Percentiles rank a stretch among this genome's conserved stretches.
phyloP scores from a whole-genome alignment of 2,329 filamentous ascomycete genomes.

The Xylariaceae sp. region DNA sequence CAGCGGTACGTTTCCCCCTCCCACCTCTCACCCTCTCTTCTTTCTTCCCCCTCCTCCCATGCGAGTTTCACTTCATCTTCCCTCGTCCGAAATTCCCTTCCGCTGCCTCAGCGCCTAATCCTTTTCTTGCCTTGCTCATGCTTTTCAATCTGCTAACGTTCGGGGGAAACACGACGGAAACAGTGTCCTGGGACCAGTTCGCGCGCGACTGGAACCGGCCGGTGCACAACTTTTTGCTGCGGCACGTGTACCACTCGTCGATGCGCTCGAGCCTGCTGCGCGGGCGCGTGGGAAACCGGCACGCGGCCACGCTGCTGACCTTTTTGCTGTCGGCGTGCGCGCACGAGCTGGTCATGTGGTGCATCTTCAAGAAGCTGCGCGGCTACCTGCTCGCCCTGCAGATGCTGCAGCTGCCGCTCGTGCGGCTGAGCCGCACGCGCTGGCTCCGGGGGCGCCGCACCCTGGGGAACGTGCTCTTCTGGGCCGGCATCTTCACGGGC shows the following conservation, averaged over 20 bases:
- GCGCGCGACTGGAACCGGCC: slow-evolving; percentile 74
- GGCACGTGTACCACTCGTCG: slow-evolving; percentile 72
- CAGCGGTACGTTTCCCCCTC: slow-evolving; percentile 29
- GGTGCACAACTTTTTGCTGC: slow-evolving; percentile 68
- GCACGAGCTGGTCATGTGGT: slow-evolving; percentile 74
- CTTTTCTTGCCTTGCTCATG: background rate
- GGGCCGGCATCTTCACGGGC: slow-evolving; percentile 70
- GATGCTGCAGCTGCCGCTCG: slow-evolving; percentile 66
- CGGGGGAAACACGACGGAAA: background rate
- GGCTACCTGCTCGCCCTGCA: slow-evolving; percentile 68
- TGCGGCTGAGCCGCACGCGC: slow-evolving; percentile 57
- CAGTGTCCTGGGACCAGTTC: slow-evolving; percentile 65
- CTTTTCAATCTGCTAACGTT: no score
- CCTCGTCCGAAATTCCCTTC: background rate
- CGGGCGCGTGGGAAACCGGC: slow-evolving; percentile 61
- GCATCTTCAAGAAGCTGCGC: slow-evolving; percentile 68
- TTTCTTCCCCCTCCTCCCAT: no score
- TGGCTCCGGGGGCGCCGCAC: slow-evolving; percentile 55
- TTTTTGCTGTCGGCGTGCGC: slow-evolving; percentile 65
- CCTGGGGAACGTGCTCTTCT: slow-evolving; percentile 69
- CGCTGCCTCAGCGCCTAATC: no score
- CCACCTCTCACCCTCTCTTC: background rate
- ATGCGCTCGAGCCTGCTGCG: slow-evolving; percentile 69
- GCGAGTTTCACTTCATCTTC: background rate
- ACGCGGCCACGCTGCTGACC: slow-evolving; percentile 66